Percentiles rank a stretch among this genome's conserved stretches.
These are phyloP conservation scores for Debaryomycetaceae sp. DNA, from an alignment of 1,139 yeast species.

Conservation along the genomic window DNA sequence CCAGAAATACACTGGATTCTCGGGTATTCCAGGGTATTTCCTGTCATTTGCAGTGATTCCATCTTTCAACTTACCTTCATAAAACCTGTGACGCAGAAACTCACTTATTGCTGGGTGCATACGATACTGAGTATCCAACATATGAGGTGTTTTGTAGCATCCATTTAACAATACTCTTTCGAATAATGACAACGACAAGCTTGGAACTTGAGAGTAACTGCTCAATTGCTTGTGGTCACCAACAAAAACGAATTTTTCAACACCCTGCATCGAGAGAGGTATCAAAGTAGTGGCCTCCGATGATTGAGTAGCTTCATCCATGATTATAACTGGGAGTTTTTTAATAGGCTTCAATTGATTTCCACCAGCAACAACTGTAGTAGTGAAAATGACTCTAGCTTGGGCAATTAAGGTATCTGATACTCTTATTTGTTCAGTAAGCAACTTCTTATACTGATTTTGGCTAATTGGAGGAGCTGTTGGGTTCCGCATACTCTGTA, in stretches of 20 bases:
- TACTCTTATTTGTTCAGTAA: conserved; percentile 40
- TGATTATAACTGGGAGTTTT: conserved; percentile 62
- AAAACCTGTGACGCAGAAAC: conserved; percentile 58
- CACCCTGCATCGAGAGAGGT: conserved; percentile 67
- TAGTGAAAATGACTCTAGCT: conserved; percentile 67
- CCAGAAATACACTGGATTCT: conserved; percentile 52
- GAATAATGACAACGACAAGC: conserved; percentile 54
- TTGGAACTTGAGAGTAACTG: conserved; percentile 65
- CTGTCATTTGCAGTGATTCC: conserved; percentile 57
- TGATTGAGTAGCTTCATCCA: conserved; percentile 64
- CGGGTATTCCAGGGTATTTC: conserved; percentile 33
- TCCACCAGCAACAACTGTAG: conserved; percentile 72
- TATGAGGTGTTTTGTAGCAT: conserved; percentile 55
- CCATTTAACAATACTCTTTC: conserved; percentile 58
- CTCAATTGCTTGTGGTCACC: conserved; percentile 69
- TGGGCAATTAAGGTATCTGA: conserved; percentile 54
- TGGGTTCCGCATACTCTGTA: conserved; percentile 39
- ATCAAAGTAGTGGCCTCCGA: conserved; percentile 69
- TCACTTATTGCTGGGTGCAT: conserved; percentile 68
- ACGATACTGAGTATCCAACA: conserved; percentile 72
- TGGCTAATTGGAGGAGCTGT: conserved; percentile 35
- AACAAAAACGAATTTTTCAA: conserved; percentile 64
- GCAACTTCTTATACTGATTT: conserved; percentile 48
- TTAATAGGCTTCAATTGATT: conserved; percentile 53
- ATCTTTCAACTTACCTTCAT: conserved; percentile 51